A percentile compares a stretch with the other conserved stretches of the same genome.
Conservation (phyloP, 164 flowering plant species). For the Sextonia rubra region DNA sequence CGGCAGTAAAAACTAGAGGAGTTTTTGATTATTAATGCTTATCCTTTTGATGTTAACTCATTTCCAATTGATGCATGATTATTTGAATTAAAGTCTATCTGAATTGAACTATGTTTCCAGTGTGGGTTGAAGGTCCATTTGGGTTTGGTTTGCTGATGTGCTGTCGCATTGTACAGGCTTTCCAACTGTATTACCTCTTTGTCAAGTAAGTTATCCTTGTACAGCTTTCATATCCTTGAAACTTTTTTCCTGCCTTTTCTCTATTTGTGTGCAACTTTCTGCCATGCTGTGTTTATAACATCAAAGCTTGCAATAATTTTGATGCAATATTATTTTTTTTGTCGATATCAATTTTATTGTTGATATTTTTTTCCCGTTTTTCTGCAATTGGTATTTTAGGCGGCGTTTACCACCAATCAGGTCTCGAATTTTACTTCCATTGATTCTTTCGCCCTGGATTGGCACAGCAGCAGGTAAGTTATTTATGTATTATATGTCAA, state of each 20-base stretch:
- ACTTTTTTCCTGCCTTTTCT: background rate
- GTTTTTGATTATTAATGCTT: too few relatives aligned
- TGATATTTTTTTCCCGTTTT: slow-evolving; percentile 3
- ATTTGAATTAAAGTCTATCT: background rate
- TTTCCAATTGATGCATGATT: background rate
- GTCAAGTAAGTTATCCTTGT: slow-evolving; percentile 50
- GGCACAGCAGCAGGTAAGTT: slow-evolving; percentile 68
- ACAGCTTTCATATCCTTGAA: background rate
- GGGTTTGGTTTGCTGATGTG: slow-evolving; percentile 83
- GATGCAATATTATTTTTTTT: too few relatives aligned
- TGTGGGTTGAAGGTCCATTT: slow-evolving; percentile 79
- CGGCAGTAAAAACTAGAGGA: too few relatives aligned
- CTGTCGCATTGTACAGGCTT: slow-evolving; percentile 74
- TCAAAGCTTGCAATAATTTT: background rate
- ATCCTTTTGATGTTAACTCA: background rate
- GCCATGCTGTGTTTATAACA: background rate
- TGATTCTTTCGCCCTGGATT: slow-evolving; percentile 73
- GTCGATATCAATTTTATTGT: background rate
- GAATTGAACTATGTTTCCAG: slow-evolving; percentile 32
- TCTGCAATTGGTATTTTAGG: slow-evolving; percentile 33
- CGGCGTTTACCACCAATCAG: slow-evolving; percentile 71
- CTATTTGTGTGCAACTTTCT: background rate
- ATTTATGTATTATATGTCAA: too few relatives aligned
- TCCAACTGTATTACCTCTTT: slow-evolving; percentile 65
- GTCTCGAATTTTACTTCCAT: slow-evolving; percentile 59